phyloP scores from a whole-genome alignment of 495 filamentous ascomycete genomes.

The Neurospora sp. region DNA sequence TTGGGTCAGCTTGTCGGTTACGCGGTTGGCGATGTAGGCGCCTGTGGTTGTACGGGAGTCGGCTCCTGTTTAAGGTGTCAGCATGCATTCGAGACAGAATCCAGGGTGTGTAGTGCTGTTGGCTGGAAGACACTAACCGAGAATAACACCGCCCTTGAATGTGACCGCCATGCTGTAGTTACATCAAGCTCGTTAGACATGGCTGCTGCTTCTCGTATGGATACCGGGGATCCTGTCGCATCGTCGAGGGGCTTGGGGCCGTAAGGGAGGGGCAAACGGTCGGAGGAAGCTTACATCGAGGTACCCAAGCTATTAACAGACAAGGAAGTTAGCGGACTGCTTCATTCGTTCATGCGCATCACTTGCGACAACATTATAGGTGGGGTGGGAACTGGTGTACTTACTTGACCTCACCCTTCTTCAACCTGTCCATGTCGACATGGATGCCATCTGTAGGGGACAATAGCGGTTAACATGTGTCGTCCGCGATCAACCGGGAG shows the following conservation, averaged over 20 bases:
- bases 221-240: neutral
- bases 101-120: neutral
- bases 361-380: neutral
- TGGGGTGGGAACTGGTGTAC: conserved; percentile 18
- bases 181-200: conserved; percentile 10
- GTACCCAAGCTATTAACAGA: conserved; percentile 65
- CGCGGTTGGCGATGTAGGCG: conserved; percentile 96
- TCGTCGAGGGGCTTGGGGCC: conserved; percentile 2
- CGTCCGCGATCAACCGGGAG: conserved; percentile 3
- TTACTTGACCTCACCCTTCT: conserved; percentile 58
- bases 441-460: conserved; percentile 82
- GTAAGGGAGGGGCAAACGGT: conserved; percentile 1
- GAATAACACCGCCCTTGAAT: conserved; percentile 94
- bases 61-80: conserved; percentile 44
- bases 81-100: neutral
- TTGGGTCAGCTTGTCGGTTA: conserved; percentile 97
- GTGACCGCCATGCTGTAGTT: conserved; percentile 73
- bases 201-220: neutral
- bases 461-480: conserved; percentile 3
- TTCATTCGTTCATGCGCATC: neutral
- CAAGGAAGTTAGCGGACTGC: conserved; percentile 8
- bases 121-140: conserved; percentile 42
- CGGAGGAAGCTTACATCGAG: conserved; percentile 66
- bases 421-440: conserved; percentile 83
- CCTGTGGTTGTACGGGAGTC: conserved; percentile 98